Percentiles rank a stretch among this genome's conserved stretches.
Conservation (phyloP, 148 eudicot genomes). For the Rhododendron griersonianum region DNA sequence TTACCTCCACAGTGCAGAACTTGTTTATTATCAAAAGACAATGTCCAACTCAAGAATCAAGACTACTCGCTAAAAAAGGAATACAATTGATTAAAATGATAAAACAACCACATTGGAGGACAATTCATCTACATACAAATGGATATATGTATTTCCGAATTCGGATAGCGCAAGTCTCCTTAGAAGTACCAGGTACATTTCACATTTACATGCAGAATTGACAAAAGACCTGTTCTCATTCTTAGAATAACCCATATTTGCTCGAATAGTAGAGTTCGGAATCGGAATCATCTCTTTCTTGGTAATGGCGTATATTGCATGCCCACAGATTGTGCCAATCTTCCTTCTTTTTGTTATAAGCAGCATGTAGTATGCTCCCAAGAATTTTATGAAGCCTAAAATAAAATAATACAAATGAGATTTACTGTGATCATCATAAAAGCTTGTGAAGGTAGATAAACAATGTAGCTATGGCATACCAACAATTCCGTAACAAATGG, state of each 20-base stretch:
- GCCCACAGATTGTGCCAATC: conserved; percentile 71
- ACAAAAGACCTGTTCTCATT: conserved; percentile 93
- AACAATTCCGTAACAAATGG: conserved; percentile 69
- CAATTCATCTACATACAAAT: conserved; percentile 36
- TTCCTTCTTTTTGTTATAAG: conserved; percentile 75
- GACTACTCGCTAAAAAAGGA: conserved; percentile 10
- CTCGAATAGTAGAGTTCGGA: conserved; percentile 41
- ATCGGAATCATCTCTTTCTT: conserved; percentile 67
- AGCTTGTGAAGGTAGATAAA: background rate
- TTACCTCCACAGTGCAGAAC: conserved; percentile 28
- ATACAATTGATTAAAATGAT: conserved; percentile 10
- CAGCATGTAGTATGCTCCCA: conserved; percentile 80
- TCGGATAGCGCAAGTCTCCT: conserved; percentile 31
- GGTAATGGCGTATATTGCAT: conserved; percentile 62
- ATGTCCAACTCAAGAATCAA: conserved; percentile 16
- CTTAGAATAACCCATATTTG: conserved; percentile 51
- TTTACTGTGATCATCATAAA: background rate
- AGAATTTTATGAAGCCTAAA: conserved; percentile 68
- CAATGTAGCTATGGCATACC: conserved; percentile 43
- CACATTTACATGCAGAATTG: conserved; percentile 57
- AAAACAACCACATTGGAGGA: conserved; percentile 18
- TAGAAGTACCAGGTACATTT: conserved; percentile 45
- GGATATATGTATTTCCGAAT: conserved; percentile 18
- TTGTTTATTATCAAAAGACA: conserved; percentile 21
- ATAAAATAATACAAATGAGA: conserved; percentile 12